These are phyloP conservation scores for Fraxinus americana DNA, from an alignment of 257 asterid genomes.

Conservation along the genomic window DNA sequence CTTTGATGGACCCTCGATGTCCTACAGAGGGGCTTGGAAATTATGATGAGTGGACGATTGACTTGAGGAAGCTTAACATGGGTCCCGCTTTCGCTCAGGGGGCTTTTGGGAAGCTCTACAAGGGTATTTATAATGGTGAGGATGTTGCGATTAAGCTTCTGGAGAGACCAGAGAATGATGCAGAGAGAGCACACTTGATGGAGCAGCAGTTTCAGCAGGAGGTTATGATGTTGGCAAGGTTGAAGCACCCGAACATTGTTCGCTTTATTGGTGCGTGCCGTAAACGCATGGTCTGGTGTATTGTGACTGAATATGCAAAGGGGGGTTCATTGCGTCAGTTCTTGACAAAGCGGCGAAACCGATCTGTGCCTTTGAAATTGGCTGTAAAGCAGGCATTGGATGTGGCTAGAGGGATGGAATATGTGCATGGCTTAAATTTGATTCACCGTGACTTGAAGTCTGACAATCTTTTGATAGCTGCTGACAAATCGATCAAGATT, in stretches of 20 bases:
- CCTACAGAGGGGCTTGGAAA: conserved; percentile 89
- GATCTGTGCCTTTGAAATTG: conserved; percentile 86
- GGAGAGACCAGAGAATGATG: conserved; percentile 88
- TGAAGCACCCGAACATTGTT: conserved; percentile 93
- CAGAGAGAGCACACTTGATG: conserved; percentile 84
- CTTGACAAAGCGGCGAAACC: conserved; percentile 77
- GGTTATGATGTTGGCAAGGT: conserved; percentile 90
- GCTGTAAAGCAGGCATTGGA: conserved; percentile 99
- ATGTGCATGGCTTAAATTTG: conserved; percentile 85
- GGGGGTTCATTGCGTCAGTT: conserved; percentile 97
- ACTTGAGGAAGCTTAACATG: conserved; percentile 91
- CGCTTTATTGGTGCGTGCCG: conserved; percentile 95
- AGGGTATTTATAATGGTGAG: conserved; percentile 84
- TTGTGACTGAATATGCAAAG: conserved; percentile 94
- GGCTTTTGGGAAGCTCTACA: conserved; percentile 95
- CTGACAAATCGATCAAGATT: conserved; percentile 91
- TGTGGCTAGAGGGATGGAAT: conserved; percentile 98
- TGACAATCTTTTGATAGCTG: conserved; percentile 87
- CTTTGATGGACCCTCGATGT: conserved; percentile 79
- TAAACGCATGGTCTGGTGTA: conserved; percentile 98
- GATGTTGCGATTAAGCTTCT: conserved; percentile 96
- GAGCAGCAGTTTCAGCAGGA: conserved; percentile 99
- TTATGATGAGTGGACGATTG: conserved; percentile 93
- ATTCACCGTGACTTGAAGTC: conserved; percentile 96
- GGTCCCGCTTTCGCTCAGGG: conserved; percentile 99